Evolutionary conservation across 2,329 filamentous ascomycete genomes (phyloP), one percentile per base, ranked within the genome.

Genomic region (Zymoseptoria crescenta): DNA sequence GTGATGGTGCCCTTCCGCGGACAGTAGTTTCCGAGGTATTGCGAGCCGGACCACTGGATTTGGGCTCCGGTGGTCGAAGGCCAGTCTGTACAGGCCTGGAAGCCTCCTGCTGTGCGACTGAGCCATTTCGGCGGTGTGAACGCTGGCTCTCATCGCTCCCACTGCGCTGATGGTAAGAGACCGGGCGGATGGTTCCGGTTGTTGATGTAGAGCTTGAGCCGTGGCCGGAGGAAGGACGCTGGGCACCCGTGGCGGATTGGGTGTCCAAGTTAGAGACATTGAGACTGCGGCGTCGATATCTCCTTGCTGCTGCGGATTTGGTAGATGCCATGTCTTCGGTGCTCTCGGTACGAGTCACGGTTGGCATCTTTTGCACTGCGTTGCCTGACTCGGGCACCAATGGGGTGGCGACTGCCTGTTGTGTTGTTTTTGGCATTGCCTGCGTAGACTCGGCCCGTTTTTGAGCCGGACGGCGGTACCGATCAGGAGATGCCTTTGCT

Each of bases 211-310:
- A 66, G 55, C 60, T 64, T 19, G 62, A 41, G 16, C 65, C 67
- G 49, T 69, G 65, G 8, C 65, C 62, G 8, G 69, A 67, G 10
- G 60, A 61, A 49, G 70, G 69, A 35, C 65, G 63, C 48, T 61
- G 64, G 28, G 64, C 59, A 16, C 62, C 65, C 16, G 64, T 61
- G 56, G 55, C 50, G 21, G 66, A 64, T 51, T 66, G 62, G 24
- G 62, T 52, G 51, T 80, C 77, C 61, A 87, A 76, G 58, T 84
- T 87, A 24, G 51, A 27, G 8, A 52, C 51, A 65, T 89, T 89
- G 76, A 95, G 83, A 75, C 91, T 96, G 65, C 91, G 85, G 70
- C 91, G 85, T 67, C 91, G 83, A 74, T 91, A 88, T 70, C 89
- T 83, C 74, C 88, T 91, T 8, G 86, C 83, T 41, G 93, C 90